Percentiles rank a stretch among this genome's conserved stretches.
Conservation (phyloP, 768 basidiomycete species). For the Steccherinum ochraceum region DNA sequence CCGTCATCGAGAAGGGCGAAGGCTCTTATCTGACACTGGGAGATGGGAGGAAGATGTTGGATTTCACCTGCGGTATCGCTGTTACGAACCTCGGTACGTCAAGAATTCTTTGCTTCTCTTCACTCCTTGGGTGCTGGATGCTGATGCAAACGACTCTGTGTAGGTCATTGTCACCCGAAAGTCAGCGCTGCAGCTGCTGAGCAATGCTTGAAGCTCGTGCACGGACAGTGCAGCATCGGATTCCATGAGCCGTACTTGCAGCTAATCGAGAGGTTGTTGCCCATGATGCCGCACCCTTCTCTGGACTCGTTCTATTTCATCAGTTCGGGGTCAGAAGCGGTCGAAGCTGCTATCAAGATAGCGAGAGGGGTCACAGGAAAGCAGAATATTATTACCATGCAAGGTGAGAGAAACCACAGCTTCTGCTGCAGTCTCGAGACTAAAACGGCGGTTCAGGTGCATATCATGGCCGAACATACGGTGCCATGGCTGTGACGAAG, state of each 20-base stretch:
- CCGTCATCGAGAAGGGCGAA: slow-evolving; percentile 58
- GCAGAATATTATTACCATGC: slow-evolving; percentile 89
- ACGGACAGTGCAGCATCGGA: slow-evolving; percentile 86
- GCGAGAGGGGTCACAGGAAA: slow-evolving; percentile 69
- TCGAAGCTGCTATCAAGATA: slow-evolving; percentile 88
- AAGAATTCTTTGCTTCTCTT: background rate
- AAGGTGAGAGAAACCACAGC: slow-evolving; percentile 49
- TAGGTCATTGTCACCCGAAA: slow-evolving; percentile 84
- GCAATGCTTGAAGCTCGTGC: slow-evolving; percentile 77
- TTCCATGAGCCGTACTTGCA: slow-evolving; percentile 82
- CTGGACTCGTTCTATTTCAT: slow-evolving; percentile 96
- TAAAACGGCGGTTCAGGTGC: slow-evolving; percentile 24
- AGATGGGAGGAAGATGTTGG: slow-evolving; percentile 69
- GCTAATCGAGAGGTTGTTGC: slow-evolving; percentile 79
- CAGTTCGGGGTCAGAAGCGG: slow-evolving; percentile 94
- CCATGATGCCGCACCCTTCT: slow-evolving; percentile 85
- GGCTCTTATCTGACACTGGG: slow-evolving; percentile 71
- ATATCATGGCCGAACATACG: slow-evolving; percentile 92
- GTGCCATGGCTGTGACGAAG: slow-evolving; percentile 89
- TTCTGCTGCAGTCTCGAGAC: background rate
- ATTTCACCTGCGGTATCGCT: slow-evolving; percentile 86
- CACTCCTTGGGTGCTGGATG: background rate
- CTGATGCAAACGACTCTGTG: no score
- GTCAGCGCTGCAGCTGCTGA: slow-evolving; percentile 86
- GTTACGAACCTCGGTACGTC: slow-evolving; percentile 72